phyloP scores from a whole-genome alignment of 345 rosid species.

The Eucalyptus polybractea region DNA sequence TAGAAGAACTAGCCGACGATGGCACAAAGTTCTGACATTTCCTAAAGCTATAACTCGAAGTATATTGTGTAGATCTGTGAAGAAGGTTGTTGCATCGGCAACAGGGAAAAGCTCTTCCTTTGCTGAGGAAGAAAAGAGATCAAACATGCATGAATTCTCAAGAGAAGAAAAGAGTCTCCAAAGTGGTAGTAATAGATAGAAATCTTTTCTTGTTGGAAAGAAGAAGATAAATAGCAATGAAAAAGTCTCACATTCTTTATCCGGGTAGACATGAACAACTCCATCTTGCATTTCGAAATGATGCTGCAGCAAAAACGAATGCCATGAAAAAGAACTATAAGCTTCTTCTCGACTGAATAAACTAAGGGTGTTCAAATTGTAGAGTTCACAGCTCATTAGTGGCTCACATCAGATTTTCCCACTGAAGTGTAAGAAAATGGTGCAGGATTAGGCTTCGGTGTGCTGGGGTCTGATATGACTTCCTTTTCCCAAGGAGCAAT shows the following conservation, averaged over 20 bases:
- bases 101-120: slow-evolving; percentile 80
- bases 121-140: slow-evolving; percentile 24
- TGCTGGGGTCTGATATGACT: slow-evolving; percentile 89
- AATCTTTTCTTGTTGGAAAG: not conserved
- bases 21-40: slow-evolving; percentile 89
- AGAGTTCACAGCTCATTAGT: not conserved
- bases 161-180: not conserved
- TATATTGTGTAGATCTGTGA: slow-evolving; percentile 79
- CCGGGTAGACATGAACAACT: slow-evolving; percentile 77
- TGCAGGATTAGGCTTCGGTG: slow-evolving; percentile 88
- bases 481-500: slow-evolving; percentile 97
- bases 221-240: not conserved
- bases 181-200: not conserved
- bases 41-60: slow-evolving; percentile 88
- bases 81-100: slow-evolving; percentile 83
- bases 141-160: not conserved
- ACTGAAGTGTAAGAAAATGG: slow-evolving; percentile 71
- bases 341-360: not conserved
- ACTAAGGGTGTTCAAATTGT: not conserved
- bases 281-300: slow-evolving; percentile 94
- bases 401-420: slow-evolving; percentile 72
- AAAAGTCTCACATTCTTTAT: slow-evolving; percentile 51
- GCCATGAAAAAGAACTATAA: not conserved
- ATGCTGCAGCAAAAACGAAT: slow-evolving; percentile 45
- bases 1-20: slow-evolving; percentile 83